Percentiles rank a stretch among this genome's conserved stretches.
Conservation (phyloP, 768 basidiomycete species). For the Hypholoma fasciculare region DNA sequence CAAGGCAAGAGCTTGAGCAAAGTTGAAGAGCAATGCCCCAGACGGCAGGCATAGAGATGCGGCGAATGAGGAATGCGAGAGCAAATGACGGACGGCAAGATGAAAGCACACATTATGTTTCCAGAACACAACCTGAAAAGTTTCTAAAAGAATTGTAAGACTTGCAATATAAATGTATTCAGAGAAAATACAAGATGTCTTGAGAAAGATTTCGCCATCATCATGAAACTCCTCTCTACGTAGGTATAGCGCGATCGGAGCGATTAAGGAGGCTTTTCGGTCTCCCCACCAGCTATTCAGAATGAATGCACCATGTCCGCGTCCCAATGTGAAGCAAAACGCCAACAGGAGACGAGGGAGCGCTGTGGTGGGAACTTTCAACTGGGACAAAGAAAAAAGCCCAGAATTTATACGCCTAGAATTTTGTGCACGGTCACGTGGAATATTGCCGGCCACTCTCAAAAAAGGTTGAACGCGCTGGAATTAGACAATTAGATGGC, state of each 20-base stretch:
- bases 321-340: slow-evolving; percentile 58
- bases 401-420: slow-evolving; percentile 4
- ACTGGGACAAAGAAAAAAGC: slow-evolving; percentile 13
- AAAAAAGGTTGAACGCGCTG: not conserved
- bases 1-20: too few species aligned
- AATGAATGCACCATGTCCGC: slow-evolving; percentile 38
- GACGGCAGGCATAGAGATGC: too few species aligned
- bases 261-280: slow-evolving; percentile 74
- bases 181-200: not conserved
- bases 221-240: slow-evolving; percentile 88
- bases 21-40: too few species aligned
- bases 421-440: slow-evolving; percentile 6
- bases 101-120: too few species aligned
- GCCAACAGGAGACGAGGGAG: slow-evolving; percentile 50
- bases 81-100: too few species aligned
- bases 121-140: too few species aligned
- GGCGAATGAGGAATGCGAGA: too few species aligned
- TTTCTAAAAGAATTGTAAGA: too few species aligned
- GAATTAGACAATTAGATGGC: too few species aligned
- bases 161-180: too few species aligned
- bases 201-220: slow-evolving; percentile 55
- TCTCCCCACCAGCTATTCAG: slow-evolving; percentile 46
- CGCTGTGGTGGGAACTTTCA: slow-evolving; percentile 41
- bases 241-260: slow-evolving; percentile 68
- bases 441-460: not conserved